Percentiles rank a stretch among this genome's conserved stretches.
phyloP scores from a whole-genome alignment of 1,284 basidiomycete species.

The Ustilago xerochloae region DNA sequence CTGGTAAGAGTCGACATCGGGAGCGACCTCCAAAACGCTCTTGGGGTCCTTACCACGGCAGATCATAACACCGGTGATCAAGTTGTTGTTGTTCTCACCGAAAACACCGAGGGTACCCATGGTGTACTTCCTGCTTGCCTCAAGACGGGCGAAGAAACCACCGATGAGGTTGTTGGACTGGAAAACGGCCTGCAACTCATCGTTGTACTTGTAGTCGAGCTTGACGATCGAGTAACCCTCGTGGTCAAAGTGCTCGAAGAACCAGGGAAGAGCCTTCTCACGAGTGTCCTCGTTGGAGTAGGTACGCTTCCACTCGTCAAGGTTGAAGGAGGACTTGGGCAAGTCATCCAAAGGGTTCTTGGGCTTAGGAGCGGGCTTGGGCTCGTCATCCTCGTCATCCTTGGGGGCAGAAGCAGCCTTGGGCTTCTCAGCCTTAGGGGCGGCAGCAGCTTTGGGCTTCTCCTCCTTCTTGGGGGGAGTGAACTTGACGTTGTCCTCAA shows the following conservation, averaged over 20 bases:
- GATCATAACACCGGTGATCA: slow-evolving; percentile 78
- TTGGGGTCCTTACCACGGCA: slow-evolving; percentile 76
- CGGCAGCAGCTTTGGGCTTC: slow-evolving; percentile 62
- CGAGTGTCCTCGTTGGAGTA: slow-evolving; percentile 96
- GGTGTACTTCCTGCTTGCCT: slow-evolving; percentile 71
- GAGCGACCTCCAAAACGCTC: slow-evolving; percentile 72
- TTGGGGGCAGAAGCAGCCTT: slow-evolving; percentile 73
- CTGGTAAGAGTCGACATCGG: slow-evolving; percentile 90
- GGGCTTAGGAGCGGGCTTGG: slow-evolving; percentile 75
- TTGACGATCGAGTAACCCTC: slow-evolving; percentile 91
- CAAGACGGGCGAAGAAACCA: slow-evolving; percentile 93
- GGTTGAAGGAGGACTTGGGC: slow-evolving; percentile 90
- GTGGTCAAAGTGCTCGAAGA: slow-evolving; percentile 79
- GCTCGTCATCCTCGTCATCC: slow-evolving; percentile 74
- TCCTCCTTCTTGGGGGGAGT: slow-evolving; percentile 76
- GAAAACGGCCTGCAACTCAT: slow-evolving; percentile 82
- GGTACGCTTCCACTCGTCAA: slow-evolving; percentile 97
- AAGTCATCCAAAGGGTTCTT: slow-evolving; percentile 95
- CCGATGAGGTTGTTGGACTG: slow-evolving; percentile 75
- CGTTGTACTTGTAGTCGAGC: slow-evolving; percentile 96
- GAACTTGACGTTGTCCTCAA: slow-evolving; percentile 80
- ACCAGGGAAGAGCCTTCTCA: slow-evolving; percentile 61
- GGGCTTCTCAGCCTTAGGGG: slow-evolving; percentile 72
- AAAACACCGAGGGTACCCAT: slow-evolving; percentile 93
- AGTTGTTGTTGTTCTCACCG: slow-evolving; percentile 77